Base-by-base conservation (phyloP, 192 early-diverging fungal genomes). In the Obelidium mucronatum region DNA sequence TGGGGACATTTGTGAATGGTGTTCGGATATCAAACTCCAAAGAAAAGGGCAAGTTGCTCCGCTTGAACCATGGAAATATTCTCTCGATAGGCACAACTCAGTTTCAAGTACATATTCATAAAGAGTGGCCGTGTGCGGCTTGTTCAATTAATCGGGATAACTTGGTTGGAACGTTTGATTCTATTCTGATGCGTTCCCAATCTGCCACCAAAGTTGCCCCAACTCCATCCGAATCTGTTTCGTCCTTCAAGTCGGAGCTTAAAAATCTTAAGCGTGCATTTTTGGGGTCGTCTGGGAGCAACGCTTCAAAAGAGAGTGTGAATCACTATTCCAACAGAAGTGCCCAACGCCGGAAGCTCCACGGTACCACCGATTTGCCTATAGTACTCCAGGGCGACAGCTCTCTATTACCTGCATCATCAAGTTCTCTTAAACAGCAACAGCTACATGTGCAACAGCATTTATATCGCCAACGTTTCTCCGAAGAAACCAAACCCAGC, bases 51-150 rank as follows among this genome's bases (percentile, higher is more conserved):
- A 33, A 40, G n/a, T 8, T 65, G 8, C 15, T 34, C 11, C 63
- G 35, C 4, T 13, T 65, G 26, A 15, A 17, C 13, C 63, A 65
- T 35, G 37, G 24, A 17, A 0, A 4, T n/a, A n/a, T 1, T 17
- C 34, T 65, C 0, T 4, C 13, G 0, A 40, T 65, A 35, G 63
- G 63, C 26, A 35, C 63, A 0, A 65, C 63, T 4, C 13, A n/a
- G 11, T 65, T 65, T 35, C 4, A 65, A 40, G 37, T 65, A 13
- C 63, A 65, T 65, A 35, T 65, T 65, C 63, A 65, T 35, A 22
- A 24, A 35, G 63, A 65, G 36, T 65, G 63, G 63, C 63, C 63
- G 22, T 65, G 63, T 24, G 63, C 63, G 34, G 30, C 11, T 8
- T 65, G 63, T 39, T 8, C 22, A 65, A 48, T 19, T 15, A 48